Conservation (phyloP, 2,329 filamentous ascomycete genomes). For the Aspergillus aculeatinus region DNA sequence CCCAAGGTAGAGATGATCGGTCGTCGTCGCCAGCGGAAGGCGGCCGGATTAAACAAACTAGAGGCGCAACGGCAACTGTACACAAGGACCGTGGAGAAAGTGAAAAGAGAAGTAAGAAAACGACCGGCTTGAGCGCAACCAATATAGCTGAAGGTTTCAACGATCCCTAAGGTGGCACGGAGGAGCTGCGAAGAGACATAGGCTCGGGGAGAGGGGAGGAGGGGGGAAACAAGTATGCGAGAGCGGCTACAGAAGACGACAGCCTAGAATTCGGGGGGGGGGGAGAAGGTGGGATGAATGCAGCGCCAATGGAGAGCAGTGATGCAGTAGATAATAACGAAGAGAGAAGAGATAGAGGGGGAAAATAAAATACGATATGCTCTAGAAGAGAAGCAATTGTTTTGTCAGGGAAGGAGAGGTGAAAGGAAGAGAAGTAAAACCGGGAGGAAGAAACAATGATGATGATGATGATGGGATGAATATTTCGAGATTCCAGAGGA, state of each 20-base stretch:
- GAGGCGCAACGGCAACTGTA: neutral
- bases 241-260: constrained; percentile 17
- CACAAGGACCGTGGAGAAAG: neutral
- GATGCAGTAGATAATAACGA: neutral
- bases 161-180: constrained; percentile 12
- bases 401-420: neutral
- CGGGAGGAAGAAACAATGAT: constrained; percentile 15
- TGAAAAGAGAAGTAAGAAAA: neutral
- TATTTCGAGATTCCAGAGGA: neutral
- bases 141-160: constrained; percentile 9
- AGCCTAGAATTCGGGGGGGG: neutral
- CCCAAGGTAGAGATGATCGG: neutral
- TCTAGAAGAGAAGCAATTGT: neutral
- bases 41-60: neutral
- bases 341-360: neutral
- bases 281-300: constrained; percentile 5
- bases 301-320: neutral
- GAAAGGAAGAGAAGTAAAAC: neutral
- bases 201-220: constrained; percentile 1
- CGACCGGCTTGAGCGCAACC: constrained; percentile 11
- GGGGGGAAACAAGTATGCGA: constrained; percentile 14
- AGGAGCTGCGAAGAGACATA: constrained; percentile 16
- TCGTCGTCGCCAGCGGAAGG: neutral
- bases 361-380: neutral
- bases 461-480: neutral